Evolutionary conservation across 2,329 filamentous ascomycete species (phyloP).

Genomic region (Metarhizium rileyi): DNA sequence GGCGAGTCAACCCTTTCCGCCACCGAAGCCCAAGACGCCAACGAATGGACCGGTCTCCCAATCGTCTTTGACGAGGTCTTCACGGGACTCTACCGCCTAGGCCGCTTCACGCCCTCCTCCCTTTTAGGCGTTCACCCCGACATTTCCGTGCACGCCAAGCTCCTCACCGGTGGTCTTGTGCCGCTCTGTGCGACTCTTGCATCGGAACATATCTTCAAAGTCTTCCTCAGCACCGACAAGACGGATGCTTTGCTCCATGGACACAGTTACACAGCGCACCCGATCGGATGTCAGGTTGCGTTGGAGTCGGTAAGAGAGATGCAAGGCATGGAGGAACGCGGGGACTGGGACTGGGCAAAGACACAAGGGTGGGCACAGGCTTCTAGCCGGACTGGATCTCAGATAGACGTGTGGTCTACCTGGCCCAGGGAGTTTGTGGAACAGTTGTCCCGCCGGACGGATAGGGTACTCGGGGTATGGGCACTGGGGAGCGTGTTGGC

Average conservation of each 20-base stretch:
- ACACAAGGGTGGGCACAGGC: conserved; percentile 29
- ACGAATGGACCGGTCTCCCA: conserved; percentile 62
- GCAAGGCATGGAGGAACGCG: conserved; percentile 43
- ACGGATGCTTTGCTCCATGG: conserved; percentile 72
- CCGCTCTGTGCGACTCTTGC: conserved; percentile 70
- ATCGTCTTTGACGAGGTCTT: conserved; percentile 83
- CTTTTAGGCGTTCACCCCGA: conserved; percentile 62
- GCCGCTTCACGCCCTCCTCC: conserved; percentile 58
- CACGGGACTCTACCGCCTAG: conserved; percentile 74
- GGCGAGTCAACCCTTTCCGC: conserved; percentile 13
- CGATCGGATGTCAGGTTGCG: conserved; percentile 71
- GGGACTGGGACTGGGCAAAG: conserved; percentile 48
- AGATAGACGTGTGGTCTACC: conserved; percentile 49
- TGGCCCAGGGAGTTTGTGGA: conserved; percentile 56
- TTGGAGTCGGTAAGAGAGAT: conserved; percentile 55
- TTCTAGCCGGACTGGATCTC: background rate
- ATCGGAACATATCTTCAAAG: conserved; percentile 61
- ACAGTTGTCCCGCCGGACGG: conserved; percentile 42
- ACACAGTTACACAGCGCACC: conserved; percentile 79
- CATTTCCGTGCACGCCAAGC: conserved; percentile 72
- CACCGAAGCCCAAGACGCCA: conserved; percentile 10
- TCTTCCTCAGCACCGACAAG: conserved; percentile 64
- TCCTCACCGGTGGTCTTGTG: conserved; percentile 70
- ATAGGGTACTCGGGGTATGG: conserved; percentile 54
- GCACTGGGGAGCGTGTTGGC: conserved; percentile 67